phyloP scores from a whole-genome alignment of 163 green algal species.

The Chlamydomonas reinhardtii region DNA sequence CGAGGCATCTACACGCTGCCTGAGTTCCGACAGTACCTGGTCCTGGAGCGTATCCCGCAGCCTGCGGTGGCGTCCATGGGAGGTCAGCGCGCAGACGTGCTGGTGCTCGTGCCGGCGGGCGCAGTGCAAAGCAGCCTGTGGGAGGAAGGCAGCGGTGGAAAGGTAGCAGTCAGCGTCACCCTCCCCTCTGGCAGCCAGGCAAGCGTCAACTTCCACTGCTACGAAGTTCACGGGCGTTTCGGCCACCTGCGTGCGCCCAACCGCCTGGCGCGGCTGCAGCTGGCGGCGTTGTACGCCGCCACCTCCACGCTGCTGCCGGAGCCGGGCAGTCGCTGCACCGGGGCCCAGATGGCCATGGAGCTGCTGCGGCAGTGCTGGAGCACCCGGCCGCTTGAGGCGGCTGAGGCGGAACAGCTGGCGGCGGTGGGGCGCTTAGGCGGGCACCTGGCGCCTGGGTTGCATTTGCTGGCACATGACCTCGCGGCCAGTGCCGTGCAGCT shows the following conservation, averaged over 20 bases:
- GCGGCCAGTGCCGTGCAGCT: slow-evolving; percentile 52
- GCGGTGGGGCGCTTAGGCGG: slow-evolving; percentile 36
- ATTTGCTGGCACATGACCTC: slow-evolving; percentile 54
- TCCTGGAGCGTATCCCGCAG: slow-evolving; percentile 52
- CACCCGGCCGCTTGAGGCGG: slow-evolving; percentile 51
- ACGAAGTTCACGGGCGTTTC: slow-evolving; percentile 66
- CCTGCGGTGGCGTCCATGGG: background rate
- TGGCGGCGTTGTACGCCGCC: slow-evolving; percentile 73
- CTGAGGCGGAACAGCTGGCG: slow-evolving; percentile 52
- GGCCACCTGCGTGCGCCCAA: slow-evolving; percentile 55
- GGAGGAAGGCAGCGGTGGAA: no score
- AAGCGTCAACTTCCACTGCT: slow-evolving; percentile 43
- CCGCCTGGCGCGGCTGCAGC: slow-evolving; percentile 64
- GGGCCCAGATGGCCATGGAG: slow-evolving; percentile 60
- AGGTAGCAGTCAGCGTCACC: no score
- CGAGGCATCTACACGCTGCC: slow-evolving; percentile 61
- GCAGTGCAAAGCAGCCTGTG: slow-evolving; percentile 1
- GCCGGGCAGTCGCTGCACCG: slow-evolving; percentile 58
- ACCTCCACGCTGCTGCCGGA: slow-evolving; percentile 68
- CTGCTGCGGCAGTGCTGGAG: slow-evolving; percentile 65
- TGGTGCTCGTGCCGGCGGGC: slow-evolving; percentile 59
- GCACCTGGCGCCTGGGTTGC: slow-evolving; percentile 60
- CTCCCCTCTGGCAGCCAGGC: no score
- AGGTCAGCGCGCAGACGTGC: background rate
- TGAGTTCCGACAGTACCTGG: slow-evolving; percentile 65